Base-by-base conservation (phyloP, 2,329 filamentous ascomycete genomes). In the Chrysoporthe deuterocubensis region DNA sequence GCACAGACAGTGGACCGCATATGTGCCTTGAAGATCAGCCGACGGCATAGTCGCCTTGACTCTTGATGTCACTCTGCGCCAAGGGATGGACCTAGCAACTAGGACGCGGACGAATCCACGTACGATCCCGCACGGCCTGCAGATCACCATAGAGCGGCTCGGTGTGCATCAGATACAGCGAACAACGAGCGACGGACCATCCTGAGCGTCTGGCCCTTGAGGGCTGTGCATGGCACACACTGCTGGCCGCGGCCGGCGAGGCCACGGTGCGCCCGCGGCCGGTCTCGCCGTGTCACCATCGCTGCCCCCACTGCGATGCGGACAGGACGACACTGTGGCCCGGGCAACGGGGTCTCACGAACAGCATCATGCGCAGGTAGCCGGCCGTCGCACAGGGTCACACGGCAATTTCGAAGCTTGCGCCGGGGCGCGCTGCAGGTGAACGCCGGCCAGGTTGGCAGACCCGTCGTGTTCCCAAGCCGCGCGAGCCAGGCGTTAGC, bases 331-430 rank as follows among this genome's bases (percentile, higher is more conserved):
- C 5, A 40, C 9, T 40, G 37, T 40, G 37, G 37, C 6, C 37
- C 37, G 4, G 37, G 6, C 37, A 6, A 40, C 9, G 37, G 26
- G 37, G 37, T 40, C 37, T 40, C 37, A 9, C 9, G 37, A 9
- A 40, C 37, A 40, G 37, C 37, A 40, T 40, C 37, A 40, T 40
- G 37, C 37, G 37, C 37, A 40, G 37, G 37, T 59, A 54, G 58
- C 62, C 54, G 32, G 54, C 60, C 57, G 60, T 67, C 13, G 67
- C 48, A 64, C 60, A 61, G 44, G n/a, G 56, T 65, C 26, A 42
- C 34, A 65, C 64, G 44, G 67, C 60, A 67, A 62, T 46, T 54
- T 64, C 59, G 59, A 52, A 52, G 61, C 64, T 69, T 66, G 58
- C 44, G 40, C 60, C 64, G 64, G 67, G 59, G 64, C 62, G 26